Conservation (phyloP, 768 basidiomycete species). For the Imleria badia region DNA sequence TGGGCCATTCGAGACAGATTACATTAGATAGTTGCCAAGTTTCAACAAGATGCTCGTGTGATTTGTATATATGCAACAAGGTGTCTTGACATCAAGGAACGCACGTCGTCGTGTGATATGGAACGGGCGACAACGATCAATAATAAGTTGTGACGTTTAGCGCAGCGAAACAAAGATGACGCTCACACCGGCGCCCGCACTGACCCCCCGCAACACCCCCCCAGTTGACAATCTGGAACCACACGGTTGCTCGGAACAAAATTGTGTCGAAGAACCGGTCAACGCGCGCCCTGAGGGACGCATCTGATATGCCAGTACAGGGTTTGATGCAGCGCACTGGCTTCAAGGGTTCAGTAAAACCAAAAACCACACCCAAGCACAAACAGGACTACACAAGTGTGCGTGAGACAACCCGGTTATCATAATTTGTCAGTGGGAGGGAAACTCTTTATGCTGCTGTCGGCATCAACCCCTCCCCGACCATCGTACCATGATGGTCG, state of each 20-base stretch:
- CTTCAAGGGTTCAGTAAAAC: not conserved
- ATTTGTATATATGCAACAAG: not conserved
- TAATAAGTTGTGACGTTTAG: not conserved
- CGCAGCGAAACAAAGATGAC: not conserved
- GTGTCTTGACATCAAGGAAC: not conserved
- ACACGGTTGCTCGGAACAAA: not conserved
- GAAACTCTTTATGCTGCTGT: not conserved
- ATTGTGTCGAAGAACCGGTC: not conserved
- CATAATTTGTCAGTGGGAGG: not conserved
- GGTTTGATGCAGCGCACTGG: not conserved
- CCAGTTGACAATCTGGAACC: not conserved
- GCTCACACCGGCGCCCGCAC: not conserved
- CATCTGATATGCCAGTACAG: not conserved
- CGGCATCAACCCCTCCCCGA: not conserved
- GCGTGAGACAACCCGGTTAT: not conserved
- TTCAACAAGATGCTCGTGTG: not conserved
- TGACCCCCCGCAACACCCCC: not conserved
- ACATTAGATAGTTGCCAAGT: constrained; percentile 1
- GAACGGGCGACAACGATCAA: constrained; percentile 3
- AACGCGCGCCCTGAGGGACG: not conserved
- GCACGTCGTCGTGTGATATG: not conserved
- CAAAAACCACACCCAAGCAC: not conserved
- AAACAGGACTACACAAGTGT: not conserved
- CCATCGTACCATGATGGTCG: not conserved
- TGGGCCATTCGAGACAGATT: not conserved